These are phyloP conservation scores for Scalesia atractyloides DNA, from an alignment of 129 eudicot species.

Conservation along the genomic window DNA sequence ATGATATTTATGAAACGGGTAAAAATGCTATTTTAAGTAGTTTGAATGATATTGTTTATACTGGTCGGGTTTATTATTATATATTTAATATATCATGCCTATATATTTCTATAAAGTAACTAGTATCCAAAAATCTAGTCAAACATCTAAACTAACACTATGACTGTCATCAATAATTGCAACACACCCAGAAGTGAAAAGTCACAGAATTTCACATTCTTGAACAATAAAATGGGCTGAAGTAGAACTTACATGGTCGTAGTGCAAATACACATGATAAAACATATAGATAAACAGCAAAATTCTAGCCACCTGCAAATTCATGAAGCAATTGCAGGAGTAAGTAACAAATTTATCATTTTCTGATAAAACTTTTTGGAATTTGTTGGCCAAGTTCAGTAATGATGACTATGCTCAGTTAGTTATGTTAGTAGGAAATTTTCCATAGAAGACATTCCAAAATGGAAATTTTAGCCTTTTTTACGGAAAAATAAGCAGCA, in stretches of 20 bases:
- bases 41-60: too few relatives aligned
- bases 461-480: not conserved
- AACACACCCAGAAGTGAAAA: not conserved
- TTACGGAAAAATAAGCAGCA: not conserved
- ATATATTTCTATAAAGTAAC: not conserved
- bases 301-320: constrained; percentile 86
- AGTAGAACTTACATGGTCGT: constrained; percentile 57
- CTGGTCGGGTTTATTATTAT: too few relatives aligned
- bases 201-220: too few relatives aligned
- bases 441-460: not conserved
- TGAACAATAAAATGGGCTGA: too few relatives aligned
- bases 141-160: constrained; percentile 9
- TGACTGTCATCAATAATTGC: not conserved
- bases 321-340: not conserved
- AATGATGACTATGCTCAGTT: too few relatives aligned
- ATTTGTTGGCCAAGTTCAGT: too few relatives aligned
- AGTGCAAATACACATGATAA: constrained; percentile 67
- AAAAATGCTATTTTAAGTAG: too few relatives aligned
- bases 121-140: not conserved
- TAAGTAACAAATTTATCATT: not conserved
- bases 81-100: too few relatives aligned
- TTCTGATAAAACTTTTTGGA: not conserved
- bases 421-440: not conserved
- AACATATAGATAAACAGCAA: constrained; percentile 74
- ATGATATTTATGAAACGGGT: too few relatives aligned